These are phyloP conservation scores for Arctostaphylos glauca DNA, from an alignment of 148 eudicot species.

Conservation along the genomic window DNA sequence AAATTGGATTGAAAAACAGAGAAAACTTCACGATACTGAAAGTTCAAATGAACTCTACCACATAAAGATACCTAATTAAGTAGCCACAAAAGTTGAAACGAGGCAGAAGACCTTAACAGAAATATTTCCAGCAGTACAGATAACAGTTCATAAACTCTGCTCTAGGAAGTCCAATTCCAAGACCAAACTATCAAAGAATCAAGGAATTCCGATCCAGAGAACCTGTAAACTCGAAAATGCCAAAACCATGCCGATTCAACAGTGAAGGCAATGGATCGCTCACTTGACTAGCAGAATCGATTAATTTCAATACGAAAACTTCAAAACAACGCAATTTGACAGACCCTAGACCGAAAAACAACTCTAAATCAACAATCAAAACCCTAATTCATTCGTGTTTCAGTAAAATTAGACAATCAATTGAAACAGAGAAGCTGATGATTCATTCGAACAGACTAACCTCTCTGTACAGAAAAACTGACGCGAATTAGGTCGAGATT, in stretches of 20 bases:
- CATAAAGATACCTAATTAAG: not conserved
- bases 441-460: slow-evolving; percentile 16
- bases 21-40: not conserved
- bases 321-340: slow-evolving; percentile 12
- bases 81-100: slow-evolving; percentile 2
- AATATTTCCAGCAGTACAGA: not conserved
- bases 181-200: not conserved
- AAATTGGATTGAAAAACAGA: not conserved
- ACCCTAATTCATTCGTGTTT: slow-evolving; percentile 30
- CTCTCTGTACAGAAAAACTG: not conserved
- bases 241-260: slow-evolving; percentile 18
- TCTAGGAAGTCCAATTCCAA: not conserved
- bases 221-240: slow-evolving; percentile 4
- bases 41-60: not conserved
- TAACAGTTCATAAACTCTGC: not conserved
- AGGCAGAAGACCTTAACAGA: not conserved
- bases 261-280: slow-evolving; percentile 40
- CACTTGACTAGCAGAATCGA: slow-evolving; percentile 22
- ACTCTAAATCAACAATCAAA: slow-evolving; percentile 30
- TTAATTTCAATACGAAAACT: slow-evolving; percentile 19
- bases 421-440: slow-evolving; percentile 12
- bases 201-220: slow-evolving; percentile 9
- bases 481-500: slow-evolving; percentile 13
- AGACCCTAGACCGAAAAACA: slow-evolving; percentile 22
- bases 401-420: slow-evolving; percentile 5